Base-by-base conservation (phyloP, 768 basidiomycete species). In the Boletus rex-veris region DNA sequence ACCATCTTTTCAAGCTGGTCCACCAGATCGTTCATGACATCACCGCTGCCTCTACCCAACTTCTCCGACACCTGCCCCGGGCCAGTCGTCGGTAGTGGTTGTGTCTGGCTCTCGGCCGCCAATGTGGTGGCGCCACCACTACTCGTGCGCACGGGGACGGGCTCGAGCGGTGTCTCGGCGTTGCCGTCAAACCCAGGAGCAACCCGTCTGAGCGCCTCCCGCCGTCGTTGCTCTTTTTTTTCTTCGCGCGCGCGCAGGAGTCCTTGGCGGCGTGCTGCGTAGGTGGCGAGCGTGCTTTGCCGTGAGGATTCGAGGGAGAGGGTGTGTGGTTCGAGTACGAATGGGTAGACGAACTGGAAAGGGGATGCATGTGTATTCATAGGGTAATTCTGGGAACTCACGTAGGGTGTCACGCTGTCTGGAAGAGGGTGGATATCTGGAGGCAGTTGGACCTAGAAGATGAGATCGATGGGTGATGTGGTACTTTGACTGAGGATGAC, bases 361-460 rank as follows among this genome's bases (percentile, higher is more conserved):
- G n/a, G 7, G n/a, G n/a, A 14, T 7, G 14, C n/a, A n/a, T 38
- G 37, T 15, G 35, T 14, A 15, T 12, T 19, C 19, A 19, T 19
- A 19, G 35, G 37, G n/a, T n/a, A 15, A n/a, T 21, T 21, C 21
- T 21, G 15, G 37, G 14, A 69, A 69, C 83, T 62, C 60, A 95
- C 96, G 67, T 98, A 98, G 57, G 90, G 82, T 2, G 84, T 85
- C 5, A 98, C 86, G 35, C 88, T 89, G 24, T 94, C 90, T 5
- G 96, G 96, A 1, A 98, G 77, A 0, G 96, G 96, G 61, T 98
- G 95, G 21, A 98, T 92, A 64, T 98, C 94, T 44, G 81, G 87
- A 5, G 96, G 92, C 5, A 93, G 76, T 58, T 87, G 79, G 26
- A 97, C 83, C 95, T 98, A 53, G n/a, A 30, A 38, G 35, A 21